Percentiles rank a stretch among this genome's conserved stretches.
phyloP scores from a whole-genome alignment of 768 basidiomycete genomes.

The Russula dissimulans region DNA sequence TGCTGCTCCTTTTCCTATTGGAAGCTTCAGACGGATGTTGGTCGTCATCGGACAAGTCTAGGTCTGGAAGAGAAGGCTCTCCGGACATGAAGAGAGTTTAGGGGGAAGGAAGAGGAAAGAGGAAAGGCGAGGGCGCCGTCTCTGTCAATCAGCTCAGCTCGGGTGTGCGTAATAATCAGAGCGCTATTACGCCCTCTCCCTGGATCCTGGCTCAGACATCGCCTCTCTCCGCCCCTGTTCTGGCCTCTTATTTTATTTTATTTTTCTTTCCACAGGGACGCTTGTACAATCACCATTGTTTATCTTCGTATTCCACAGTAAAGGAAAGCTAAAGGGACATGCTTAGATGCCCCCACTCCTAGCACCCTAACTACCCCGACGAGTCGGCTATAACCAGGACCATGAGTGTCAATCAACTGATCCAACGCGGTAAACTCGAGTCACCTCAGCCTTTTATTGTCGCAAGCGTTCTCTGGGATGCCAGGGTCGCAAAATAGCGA shows the following conservation, averaged over 20 bases:
- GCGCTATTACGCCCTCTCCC: background rate
- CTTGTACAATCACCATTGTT: conserved; percentile 14
- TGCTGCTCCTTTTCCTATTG: conserved; percentile 19
- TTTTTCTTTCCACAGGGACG: background rate
- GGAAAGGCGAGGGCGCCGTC: too few relatives aligned
- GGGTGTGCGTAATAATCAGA: too few relatives aligned
- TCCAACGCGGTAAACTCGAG: background rate
- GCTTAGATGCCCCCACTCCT: conserved; percentile 12
- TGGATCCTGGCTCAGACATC: background rate
- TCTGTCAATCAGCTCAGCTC: too few relatives aligned
- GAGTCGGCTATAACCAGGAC: background rate
- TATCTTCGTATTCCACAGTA: conserved; percentile 19
- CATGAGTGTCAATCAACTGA: background rate
- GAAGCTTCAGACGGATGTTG: conserved; percentile 7
- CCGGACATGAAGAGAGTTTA: background rate
- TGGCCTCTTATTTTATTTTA: background rate
- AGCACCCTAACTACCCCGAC: conserved; percentile 21
- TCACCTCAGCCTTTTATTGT: conserved; percentile 34
- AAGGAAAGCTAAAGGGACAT: conserved; percentile 10
- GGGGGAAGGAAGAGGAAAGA: too few relatives aligned
- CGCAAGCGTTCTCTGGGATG: conserved; percentile 48
- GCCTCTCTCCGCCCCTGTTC: background rate
- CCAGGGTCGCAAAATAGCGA: conserved; percentile 83
- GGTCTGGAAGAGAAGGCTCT: conserved; percentile 11
- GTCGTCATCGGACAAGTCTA: conserved; percentile 18